Evolutionary conservation across 805 yeast genomes (phyloP).

Genomic region (Diddensiella santjacobensis): DNA sequence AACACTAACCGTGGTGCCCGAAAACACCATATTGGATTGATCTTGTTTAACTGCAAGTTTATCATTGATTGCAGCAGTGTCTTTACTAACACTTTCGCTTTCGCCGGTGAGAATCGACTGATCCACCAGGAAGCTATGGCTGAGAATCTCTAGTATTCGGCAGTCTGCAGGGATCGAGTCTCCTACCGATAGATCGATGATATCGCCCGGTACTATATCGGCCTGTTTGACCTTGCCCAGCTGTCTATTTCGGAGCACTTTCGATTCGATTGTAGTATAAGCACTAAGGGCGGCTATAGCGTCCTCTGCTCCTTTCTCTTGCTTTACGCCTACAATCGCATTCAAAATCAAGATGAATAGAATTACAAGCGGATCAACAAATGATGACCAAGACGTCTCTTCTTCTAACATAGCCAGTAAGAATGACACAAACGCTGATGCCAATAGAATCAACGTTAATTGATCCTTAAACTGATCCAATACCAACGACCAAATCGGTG

Average conservation of each 20-base stretch:
- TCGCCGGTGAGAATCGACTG: constrained; percentile 95
- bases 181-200: constrained; percentile 60
- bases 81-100: constrained; percentile 77
- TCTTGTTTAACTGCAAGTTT: constrained; percentile 56
- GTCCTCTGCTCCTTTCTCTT: constrained; percentile 91
- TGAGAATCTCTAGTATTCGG: constrained; percentile 62
- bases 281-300: constrained; percentile 86
- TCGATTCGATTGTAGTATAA: constrained; percentile 89
- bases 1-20: constrained; percentile 94
- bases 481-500: constrained; percentile 36
- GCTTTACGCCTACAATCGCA: constrained; percentile 92
- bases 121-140: constrained; percentile 68
- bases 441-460: constrained; percentile 76
- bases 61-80: constrained; percentile 82
- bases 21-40: constrained; percentile 75
- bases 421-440: constrained; percentile 80
- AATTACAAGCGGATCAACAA: constrained; percentile 47
- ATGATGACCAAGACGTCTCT: constrained; percentile 50
- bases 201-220: constrained; percentile 77
- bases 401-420: constrained; percentile 91
- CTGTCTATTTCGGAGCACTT: constrained; percentile 74
- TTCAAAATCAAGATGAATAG: constrained; percentile 79
- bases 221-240: constrained; percentile 76
- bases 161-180: constrained; percentile 76
- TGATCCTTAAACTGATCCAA: constrained; percentile 66